A percentile compares a stretch with the other conserved stretches of the same genome.
Evolutionary conservation across 768 basidiomycete species (phyloP).

Genomic region (Amanita fuliginea): DNA sequence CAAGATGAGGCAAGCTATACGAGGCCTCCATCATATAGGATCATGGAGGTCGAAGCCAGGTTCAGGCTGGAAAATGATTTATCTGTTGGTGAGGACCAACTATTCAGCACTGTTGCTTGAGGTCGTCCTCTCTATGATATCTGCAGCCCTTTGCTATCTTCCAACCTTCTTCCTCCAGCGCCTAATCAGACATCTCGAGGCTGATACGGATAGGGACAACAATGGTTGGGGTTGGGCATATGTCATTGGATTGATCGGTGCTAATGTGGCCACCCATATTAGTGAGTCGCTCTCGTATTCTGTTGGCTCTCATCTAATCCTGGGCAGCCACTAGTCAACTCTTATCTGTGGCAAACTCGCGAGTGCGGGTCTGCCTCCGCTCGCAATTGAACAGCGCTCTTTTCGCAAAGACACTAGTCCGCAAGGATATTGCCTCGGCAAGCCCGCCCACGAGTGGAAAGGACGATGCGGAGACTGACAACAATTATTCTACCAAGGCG

Average conservation of each 20-base stretch:
- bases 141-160: constrained; percentile 58
- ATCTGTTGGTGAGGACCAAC: constrained; percentile 51
- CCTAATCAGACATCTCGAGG: constrained; percentile 56
- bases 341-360: constrained; percentile 60
- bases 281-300: constrained; percentile 14
- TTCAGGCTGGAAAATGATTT: constrained; percentile 54
- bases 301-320: neutral
- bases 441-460: constrained; percentile 13
- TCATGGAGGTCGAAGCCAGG: constrained; percentile 51
- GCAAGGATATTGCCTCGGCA: constrained; percentile 77
- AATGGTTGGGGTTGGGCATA: constrained; percentile 69
- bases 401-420: constrained; percentile 76
- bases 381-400: constrained; percentile 77
- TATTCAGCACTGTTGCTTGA: constrained; percentile 25
- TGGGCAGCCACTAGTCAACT: constrained; percentile 51
- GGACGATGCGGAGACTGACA: constrained; percentile 26
- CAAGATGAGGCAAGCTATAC: constrained; percentile 51
- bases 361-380: constrained; percentile 57
- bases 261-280: constrained; percentile 22
- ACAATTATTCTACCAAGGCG: constrained; percentile 53
- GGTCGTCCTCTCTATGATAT: constrained; percentile 37
- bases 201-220: constrained; percentile 42
- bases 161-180: constrained; percentile 49
- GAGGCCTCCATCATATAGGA: constrained; percentile 34
- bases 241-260: constrained; percentile 23